Evolutionary conservation across 2,329 filamentous ascomycete genomes (phyloP).

Genomic region (Tolypocladium endophyticum): DNA sequence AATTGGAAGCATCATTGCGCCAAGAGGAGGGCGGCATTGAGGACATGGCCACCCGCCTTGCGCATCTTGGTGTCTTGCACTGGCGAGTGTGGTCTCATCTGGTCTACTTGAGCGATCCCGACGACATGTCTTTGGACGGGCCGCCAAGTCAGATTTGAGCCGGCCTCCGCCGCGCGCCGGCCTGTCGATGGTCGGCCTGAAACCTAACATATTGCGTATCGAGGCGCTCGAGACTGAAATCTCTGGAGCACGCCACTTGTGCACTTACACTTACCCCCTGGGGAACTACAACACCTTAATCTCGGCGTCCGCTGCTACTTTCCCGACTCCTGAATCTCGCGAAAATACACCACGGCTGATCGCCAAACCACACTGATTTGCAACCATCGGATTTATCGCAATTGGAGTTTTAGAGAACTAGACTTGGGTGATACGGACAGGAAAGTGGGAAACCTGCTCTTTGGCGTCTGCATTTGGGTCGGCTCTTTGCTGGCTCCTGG

Average conservation of each 20-base stretch:
- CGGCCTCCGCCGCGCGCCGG: not conserved
- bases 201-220: not conserved
- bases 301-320: not conserved
- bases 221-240: not conserved
- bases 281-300: not conserved
- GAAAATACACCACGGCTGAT: not conserved
- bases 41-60: slow-evolving; percentile 66
- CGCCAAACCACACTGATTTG: not conserved
- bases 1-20: slow-evolving; percentile 22
- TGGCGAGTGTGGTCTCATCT: slow-evolving; percentile 82
- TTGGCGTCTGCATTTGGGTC: slow-evolving; percentile 8
- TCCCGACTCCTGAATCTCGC: not conserved
- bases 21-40: slow-evolving; percentile 45
- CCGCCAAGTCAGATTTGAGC: slow-evolving; percentile 10
- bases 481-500: not conserved
- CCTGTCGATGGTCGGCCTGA: not conserved
- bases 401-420: slow-evolving; percentile 5
- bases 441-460: slow-evolving; percentile 3
- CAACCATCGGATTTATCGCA: not conserved
- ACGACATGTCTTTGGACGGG: slow-evolving; percentile 23
- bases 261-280: not conserved
- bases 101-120: slow-evolving; percentile 46
- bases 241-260: not conserved
- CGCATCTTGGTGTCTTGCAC: slow-evolving; percentile 76
- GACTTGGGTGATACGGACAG: not conserved